Base-by-base conservation (phyloP, 495 filamentous ascomycete species). In the Pyrenula aspistea region DNA sequence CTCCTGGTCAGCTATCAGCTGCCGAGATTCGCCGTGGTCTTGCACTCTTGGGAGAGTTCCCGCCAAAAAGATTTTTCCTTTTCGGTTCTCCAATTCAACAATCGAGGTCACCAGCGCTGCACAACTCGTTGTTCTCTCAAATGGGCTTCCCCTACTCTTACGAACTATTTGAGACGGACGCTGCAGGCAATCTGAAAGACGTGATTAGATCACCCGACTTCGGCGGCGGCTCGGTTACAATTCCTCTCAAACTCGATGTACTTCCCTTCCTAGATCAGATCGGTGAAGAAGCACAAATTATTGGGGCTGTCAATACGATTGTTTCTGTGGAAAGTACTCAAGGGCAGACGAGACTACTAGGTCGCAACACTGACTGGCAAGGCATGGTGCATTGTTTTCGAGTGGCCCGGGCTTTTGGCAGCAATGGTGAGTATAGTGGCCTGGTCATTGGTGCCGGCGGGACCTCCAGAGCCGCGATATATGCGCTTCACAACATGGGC, bases 301-400 rank as follows among this genome's bases (percentile, higher is more conserved):
- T 97, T 61, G 93, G 93, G 22, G 93, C 93, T 10, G 86, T 99
- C 60, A 99, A 99, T 74, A 99, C 93, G 49, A 84, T 99, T 65
- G 81, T 96, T 53, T 80, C 82, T 2, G 64, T 71, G 15, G 8
- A 52, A 20, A 60, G 65, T 25, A 60, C 65, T 22, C 57, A 64
- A 42, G 62, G 67, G 56, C 69, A 70, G 25, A 56, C 61, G 4
- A 79, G 71, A 4, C 79, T 96, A 2, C 67, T 86, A 52, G 93
- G 93, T 15, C 86, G 88, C 64, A 99, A 99, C 73, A 96, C 92
- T 21, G 93, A 99, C 75, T 99, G 91, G 90, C 78, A 83, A 61
- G 93, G 93, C 51, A 99, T 99, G 84, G 81, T 83, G 12, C 78
- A 81, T 54, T 84, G 87, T 2, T 83, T 99, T n/a, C 82, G 83